Base-by-base conservation (phyloP, 139 green algal genomes). In the Monoraphidium neglectum region DNA sequence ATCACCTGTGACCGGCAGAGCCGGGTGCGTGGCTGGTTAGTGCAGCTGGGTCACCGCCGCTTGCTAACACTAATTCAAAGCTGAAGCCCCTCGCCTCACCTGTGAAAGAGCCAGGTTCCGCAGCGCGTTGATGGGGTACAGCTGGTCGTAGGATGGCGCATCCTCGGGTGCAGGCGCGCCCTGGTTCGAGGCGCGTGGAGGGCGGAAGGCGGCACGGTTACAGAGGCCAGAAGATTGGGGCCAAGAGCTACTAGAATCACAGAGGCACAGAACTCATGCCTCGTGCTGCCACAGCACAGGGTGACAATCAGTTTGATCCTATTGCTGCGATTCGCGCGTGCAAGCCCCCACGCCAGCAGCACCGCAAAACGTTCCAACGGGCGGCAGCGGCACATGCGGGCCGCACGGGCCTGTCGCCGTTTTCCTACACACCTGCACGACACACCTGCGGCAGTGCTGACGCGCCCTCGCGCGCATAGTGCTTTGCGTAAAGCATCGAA, bases 91-190 rank as follows among this genome's bases (percentile, higher is more conserved):
- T n/a, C n/a, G n/a, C 43, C 23, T 26, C 37, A 59, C 76, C 38
- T 72, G 54, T 32, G 57, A 43, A 1, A 77, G 33, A 3, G 76
- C 76, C 1, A 83, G 64, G 70, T 83, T 83, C 16, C 77, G 37
- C 61, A 83, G 77, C 15, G 77, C 70, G 59, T 83, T 83, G 49
- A 83, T 78, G 53, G 77, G 77, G 64, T 83, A 83, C 36, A 83
- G 64, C 32, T 65, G 63, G 24, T 78, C 77, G 71, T 79, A 83
- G 30, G 30, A 18, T 8, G 54, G 35, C 15, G 53, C n/a, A 15
- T 62, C 12, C 26, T 51, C 36, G 10, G 57, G 32, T 5, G 33
- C 18, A 18, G 62, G 26, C n/a, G 8, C 18, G 24, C 35, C 62
- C 26, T 51, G 43, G 43, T 8, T 12, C 8, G 8, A 12, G 43